Conservation (phyloP, 208 protist genomes). For the Leishmania mexicana region DNA sequence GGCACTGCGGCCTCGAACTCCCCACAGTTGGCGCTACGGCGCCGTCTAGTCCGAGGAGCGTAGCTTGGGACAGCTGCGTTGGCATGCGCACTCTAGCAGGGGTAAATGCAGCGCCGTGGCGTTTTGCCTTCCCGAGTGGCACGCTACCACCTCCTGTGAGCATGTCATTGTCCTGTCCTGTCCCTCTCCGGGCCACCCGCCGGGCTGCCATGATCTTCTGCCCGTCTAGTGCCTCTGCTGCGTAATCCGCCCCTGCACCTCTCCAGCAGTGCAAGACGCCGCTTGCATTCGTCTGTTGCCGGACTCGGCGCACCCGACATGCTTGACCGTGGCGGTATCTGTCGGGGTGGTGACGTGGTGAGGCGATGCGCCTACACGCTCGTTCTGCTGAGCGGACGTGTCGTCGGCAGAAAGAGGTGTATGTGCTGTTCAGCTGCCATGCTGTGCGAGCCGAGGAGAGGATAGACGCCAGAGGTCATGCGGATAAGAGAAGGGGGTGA, state of each 20-base stretch:
- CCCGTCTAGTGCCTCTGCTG: background rate
- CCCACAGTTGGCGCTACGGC: background rate
- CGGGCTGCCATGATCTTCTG: background rate
- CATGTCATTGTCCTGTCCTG: background rate
- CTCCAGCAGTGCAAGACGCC: background rate
- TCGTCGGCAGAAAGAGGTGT: background rate
- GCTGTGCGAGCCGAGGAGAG: background rate
- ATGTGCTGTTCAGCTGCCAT: background rate
- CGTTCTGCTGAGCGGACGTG: background rate
- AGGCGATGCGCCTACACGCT: background rate
- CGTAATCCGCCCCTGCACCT: background rate
- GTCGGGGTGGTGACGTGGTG: background rate
- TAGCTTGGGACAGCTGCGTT: background rate
- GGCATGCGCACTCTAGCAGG: background rate
- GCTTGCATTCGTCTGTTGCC: background rate
- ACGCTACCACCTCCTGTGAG: background rate
- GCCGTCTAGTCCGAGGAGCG: background rate
- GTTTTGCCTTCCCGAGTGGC: background rate
- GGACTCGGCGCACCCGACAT: background rate
- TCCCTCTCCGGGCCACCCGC: background rate
- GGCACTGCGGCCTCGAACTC: background rate
- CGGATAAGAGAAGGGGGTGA: background rate
- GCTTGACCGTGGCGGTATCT: background rate
- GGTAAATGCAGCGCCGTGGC: background rate
- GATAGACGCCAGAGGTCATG: background rate